Conservation (phyloP, 805 yeast genomes). For the Saturnispora besseyi region DNA sequence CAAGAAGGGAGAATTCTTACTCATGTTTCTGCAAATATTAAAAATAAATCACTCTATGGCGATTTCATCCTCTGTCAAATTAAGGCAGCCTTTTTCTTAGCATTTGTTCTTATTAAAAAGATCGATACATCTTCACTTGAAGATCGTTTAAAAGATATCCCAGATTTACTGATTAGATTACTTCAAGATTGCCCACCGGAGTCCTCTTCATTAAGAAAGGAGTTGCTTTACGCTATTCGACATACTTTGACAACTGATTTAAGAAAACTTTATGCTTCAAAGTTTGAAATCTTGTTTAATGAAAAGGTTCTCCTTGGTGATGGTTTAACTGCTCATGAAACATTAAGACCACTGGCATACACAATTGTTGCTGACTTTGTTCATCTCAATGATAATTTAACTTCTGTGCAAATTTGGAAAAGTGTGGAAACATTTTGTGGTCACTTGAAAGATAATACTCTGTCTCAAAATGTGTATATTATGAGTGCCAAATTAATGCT, state of each 20-base stretch:
- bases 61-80: constrained; percentile 91
- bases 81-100: constrained; percentile 90
- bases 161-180: constrained; percentile 76
- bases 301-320: constrained; percentile 85
- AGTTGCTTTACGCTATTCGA: constrained; percentile 84
- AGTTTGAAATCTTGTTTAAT: constrained; percentile 76
- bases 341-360: constrained; percentile 86
- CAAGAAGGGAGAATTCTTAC: constrained; percentile 51
- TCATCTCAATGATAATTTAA: constrained; percentile 79
- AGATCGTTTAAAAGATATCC: constrained; percentile 57
- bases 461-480: constrained; percentile 86
- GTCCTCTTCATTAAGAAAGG: constrained; percentile 83
- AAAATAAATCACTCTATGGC: constrained; percentile 69
- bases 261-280: constrained; percentile 71
- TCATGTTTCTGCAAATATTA: constrained; percentile 65
- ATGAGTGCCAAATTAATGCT: constrained; percentile 90
- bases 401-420: constrained; percentile 76
- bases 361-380: constrained; percentile 93
- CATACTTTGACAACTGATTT: constrained; percentile 91
- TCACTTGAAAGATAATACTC: constrained; percentile 67
- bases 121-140: constrained; percentile 58
- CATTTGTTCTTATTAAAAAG: constrained; percentile 83
- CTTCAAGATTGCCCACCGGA: constrained; percentile 95
- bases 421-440: constrained; percentile 77
- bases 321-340: constrained; percentile 85